These are phyloP conservation scores for Grosmannia serpens DNA, from an alignment of 2,329 filamentous ascomycete species.

Conservation along the genomic window DNA sequence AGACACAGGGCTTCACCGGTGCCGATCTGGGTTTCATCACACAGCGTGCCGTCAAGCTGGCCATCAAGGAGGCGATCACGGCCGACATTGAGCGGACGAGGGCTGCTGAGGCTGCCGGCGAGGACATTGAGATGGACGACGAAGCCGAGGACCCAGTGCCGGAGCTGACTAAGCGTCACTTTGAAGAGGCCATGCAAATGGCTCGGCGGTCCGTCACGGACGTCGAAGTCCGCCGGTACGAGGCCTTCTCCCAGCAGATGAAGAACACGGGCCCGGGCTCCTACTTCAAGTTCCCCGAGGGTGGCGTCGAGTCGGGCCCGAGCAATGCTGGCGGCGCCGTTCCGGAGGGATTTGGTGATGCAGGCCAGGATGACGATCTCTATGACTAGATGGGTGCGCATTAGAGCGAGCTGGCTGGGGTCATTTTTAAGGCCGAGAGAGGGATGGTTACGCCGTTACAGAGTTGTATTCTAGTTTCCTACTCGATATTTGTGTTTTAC, in stretches of 20 bases:
- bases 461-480: constrained; percentile 7
- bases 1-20: constrained; percentile 98
- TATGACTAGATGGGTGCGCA: constrained; percentile 84
- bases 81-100: constrained; percentile 82
- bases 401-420: not conserved
- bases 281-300: constrained; percentile 93
- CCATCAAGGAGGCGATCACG: constrained; percentile 93
- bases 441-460: not conserved
- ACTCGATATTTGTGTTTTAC: not conserved
- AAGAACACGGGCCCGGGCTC: constrained; percentile 93
- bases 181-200: constrained; percentile 96
- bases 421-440: not conserved
- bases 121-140: constrained; percentile 73
- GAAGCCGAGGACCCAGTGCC: constrained; percentile 87
- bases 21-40: constrained; percentile 98
- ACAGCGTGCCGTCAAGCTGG: constrained; percentile 96
- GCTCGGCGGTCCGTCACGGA: constrained; percentile 90
- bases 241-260: constrained; percentile 97
- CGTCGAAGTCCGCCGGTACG: constrained; percentile 95
- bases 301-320: constrained; percentile 57
- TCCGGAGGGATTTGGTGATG: constrained; percentile 57
- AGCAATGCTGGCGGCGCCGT: constrained; percentile 28
- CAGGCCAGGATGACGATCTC: constrained; percentile 89
- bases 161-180: constrained; percentile 90
- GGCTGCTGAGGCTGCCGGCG: constrained; percentile 75